A percentile compares a stretch with the other conserved stretches of the same genome.
Conservation (phyloP, 805 yeast species). For the Lachancea quebecensis region DNA sequence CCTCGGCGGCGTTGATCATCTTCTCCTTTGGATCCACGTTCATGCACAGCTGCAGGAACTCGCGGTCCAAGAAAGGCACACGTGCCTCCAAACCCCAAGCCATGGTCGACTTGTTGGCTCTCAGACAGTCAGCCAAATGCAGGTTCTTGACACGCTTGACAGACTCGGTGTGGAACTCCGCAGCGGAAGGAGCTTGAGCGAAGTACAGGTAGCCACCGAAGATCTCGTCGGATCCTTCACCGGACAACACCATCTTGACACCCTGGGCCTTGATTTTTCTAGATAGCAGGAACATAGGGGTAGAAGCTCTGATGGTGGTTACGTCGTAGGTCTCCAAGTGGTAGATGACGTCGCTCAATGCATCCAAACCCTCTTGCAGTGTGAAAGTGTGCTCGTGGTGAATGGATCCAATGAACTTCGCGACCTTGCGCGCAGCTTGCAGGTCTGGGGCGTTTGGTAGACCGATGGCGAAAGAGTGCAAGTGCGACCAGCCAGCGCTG, state of each 20-base stretch:
- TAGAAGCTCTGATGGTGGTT: constrained; percentile 97
- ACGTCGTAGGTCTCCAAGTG: constrained; percentile 98
- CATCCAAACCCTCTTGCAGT: constrained; percentile 92
- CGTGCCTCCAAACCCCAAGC: constrained; percentile 99
- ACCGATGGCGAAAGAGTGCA: constrained; percentile 97
- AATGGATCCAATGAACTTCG: constrained; percentile 88
- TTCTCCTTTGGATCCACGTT: constrained; percentile 92
- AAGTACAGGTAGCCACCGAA: constrained; percentile 98
- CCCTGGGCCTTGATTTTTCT: constrained; percentile 99
- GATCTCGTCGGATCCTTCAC: constrained; percentile 98
- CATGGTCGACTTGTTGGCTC: constrained; percentile 99
- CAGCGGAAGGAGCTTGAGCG: constrained; percentile 90
- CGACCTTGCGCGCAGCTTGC: constrained; percentile 92
- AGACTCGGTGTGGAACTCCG: constrained; percentile 92
- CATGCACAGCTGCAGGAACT: constrained; percentile 87
- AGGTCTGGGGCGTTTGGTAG: constrained; percentile 97
- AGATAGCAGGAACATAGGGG: constrained; percentile 95
- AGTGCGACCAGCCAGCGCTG: constrained; percentile 65
- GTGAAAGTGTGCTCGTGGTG: constrained; percentile 99
- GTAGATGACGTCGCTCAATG: constrained; percentile 86
- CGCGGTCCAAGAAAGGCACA: constrained; percentile 96
- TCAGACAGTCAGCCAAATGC: constrained; percentile 92
- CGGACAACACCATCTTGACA: constrained; percentile 97
- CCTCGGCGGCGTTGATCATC: constrained; percentile 63
- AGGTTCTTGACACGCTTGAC: constrained; percentile 95